Evolutionary conservation across 148 eudicot genomes (phyloP), one percentile per base, ranked within the genome.

Genomic region (Rhododendron griersonianum): DNA sequence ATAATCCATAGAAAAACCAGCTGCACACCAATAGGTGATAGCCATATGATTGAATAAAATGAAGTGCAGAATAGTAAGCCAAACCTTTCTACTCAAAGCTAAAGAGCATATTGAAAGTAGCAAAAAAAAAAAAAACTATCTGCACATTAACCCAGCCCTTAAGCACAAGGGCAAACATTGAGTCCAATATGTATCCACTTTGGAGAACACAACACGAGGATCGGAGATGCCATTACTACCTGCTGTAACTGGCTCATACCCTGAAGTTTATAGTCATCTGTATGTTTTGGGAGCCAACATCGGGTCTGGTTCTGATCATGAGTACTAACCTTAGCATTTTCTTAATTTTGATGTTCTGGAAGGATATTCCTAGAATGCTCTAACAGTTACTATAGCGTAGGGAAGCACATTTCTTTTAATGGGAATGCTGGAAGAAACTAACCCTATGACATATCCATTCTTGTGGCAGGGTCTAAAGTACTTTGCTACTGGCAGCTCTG

Each of bases 141-240:
- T 83, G 88, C 18, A 89, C 91, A 78, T 83, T 61, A 19, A 91
- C 61, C 93, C 92, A 90, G 77, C 21, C 61, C 47, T 18, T 69
- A 63, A 48, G 90, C 86, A 61, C 75, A 89, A 1, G 85, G 15
- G 91, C 87, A 84, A 87, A 92, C 3, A 88, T 89, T 61, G 76
- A 76, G 80, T 67, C 85, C 28, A 53, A 41, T 39, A 87, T 79
- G 51, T 55, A 63, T 21, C 88, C 87, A 15, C 73, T 87, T 39
- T 50, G 79, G 2, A 87, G 85, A 41, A 41, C 45, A 41, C 45
- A 9, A 63, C 83, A 48, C 55, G 87, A 86, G 82, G 57, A 76
- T 71, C 55, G 86, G 85, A 81, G 51, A 76, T 85, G 25, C 55
- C 53, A 84, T 69, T 37, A 67, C 89, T 80, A 86, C 51, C 23